Evolutionary conservation across 78 protist species (phyloP).

Genomic region (Blattamonas nauphoetae): DNA sequence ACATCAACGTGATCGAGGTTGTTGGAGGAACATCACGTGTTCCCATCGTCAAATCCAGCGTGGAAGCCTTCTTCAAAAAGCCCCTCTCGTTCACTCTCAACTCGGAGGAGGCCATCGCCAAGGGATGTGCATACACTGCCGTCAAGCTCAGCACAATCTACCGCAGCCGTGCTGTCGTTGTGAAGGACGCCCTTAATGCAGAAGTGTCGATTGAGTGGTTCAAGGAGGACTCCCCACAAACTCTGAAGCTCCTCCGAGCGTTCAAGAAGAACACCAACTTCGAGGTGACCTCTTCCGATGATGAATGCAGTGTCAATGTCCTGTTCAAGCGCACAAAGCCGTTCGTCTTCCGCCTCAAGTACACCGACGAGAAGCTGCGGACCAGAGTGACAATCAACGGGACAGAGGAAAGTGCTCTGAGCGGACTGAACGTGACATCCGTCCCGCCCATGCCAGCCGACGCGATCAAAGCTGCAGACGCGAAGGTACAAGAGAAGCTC

Average conservation of each 20-base stretch:
- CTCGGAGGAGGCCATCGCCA: background rate
- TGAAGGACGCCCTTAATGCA: background rate
- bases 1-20: background rate
- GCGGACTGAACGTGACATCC: no score
- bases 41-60: background rate
- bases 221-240: background rate
- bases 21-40: slow-evolving; percentile 5
- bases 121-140: background rate
- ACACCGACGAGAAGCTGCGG: no score
- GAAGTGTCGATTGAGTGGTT: background rate
- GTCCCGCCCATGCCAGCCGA: no score
- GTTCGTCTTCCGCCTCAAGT: no score
- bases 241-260: background rate
- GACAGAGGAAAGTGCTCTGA: no score
- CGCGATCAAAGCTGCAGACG: no score
- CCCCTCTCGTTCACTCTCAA: background rate
- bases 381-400: no score
- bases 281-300: background rate
- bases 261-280: background rate
- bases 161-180: background rate
- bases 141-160: background rate
- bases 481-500: no score
- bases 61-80: background rate
- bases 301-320: background rate
- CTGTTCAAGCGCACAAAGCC: background rate